Percentiles rank a stretch among this genome's conserved stretches.
These are phyloP conservation scores for Infundibulicybe gibba DNA, from an alignment of 768 basidiomycete genomes.

Conservation along the genomic window DNA sequence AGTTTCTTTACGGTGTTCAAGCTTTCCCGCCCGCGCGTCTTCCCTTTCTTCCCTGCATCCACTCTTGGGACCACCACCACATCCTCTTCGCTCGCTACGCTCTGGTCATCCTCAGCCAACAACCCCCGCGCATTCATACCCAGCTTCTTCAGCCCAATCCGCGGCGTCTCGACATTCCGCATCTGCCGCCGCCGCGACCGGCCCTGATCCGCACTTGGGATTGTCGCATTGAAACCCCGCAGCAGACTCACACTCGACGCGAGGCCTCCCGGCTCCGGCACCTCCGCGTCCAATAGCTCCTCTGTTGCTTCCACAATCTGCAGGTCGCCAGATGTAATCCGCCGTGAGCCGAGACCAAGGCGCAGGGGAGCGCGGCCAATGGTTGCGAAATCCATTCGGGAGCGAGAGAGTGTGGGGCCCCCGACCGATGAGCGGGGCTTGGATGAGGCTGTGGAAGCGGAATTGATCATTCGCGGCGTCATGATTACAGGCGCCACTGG, in stretches of 20 bases:
- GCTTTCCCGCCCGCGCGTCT: constrained; percentile 60
- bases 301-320: constrained; percentile 81
- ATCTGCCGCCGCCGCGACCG: constrained; percentile 74
- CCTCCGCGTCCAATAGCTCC: constrained; percentile 64
- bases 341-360: constrained; percentile 57
- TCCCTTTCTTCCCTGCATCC: constrained; percentile 36
- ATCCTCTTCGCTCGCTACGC: constrained; percentile 73
- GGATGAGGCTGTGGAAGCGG: constrained; percentile 65
- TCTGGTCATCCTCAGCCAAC: constrained; percentile 55
- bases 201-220: constrained; percentile 83
- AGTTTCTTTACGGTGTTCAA: constrained; percentile 66
- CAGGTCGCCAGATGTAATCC: constrained; percentile 80
- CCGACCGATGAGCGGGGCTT: constrained; percentile 33
- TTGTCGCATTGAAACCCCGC: constrained; percentile 92
- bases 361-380: constrained; percentile 77
- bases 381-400: constrained; percentile 67
- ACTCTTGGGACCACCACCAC: constrained; percentile 57
- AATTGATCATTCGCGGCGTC: constrained; percentile 80
- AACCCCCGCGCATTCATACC: constrained; percentile 79
- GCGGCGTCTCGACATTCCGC: constrained; percentile 73
- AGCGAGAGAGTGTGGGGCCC: constrained; percentile 26
- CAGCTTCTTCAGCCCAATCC: constrained; percentile 74
- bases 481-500: constrained; percentile 86
- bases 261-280: constrained; percentile 72
- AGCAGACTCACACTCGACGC: constrained; percentile 77